These are phyloP conservation scores for Graphium sp. DNA, from an alignment of 2,329 filamentous ascomycete species.

Conservation along the genomic window DNA sequence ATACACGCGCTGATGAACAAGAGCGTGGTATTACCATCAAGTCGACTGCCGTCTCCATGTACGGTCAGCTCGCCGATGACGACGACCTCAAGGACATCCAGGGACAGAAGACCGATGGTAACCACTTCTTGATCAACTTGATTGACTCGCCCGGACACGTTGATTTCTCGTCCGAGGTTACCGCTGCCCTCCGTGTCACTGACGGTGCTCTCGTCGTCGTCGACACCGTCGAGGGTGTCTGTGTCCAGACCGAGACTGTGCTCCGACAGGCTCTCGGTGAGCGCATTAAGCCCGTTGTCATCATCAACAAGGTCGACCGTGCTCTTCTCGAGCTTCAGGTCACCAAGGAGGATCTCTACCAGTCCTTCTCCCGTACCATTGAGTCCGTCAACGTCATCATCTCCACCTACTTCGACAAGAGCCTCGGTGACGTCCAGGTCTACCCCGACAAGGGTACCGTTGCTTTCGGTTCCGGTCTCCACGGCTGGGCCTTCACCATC, in stretches of 20 bases:
- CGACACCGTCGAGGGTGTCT: conserved; percentile 99
- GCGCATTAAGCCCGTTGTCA: conserved; percentile 98
- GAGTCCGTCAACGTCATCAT: conserved; percentile 99
- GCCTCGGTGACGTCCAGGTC: conserved; percentile 94
- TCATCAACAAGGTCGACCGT: conserved; percentile 99
- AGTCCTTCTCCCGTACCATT: conserved; percentile 98
- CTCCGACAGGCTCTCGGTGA: conserved; percentile 97
- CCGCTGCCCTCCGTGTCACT: conserved; percentile 97
- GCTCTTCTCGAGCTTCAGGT: conserved; percentile 98
- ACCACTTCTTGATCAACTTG: conserved; percentile 99
- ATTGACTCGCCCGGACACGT: conserved; percentile 99
- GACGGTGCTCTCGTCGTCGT: conserved; percentile 99
- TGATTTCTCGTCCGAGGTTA: conserved; percentile 99
- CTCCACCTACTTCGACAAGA: conserved; percentile 95
- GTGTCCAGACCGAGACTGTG: conserved; percentile 99
- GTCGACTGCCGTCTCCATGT: conserved; percentile 98
- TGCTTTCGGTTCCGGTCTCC: conserved; percentile 97
- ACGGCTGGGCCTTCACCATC: conserved; percentile 99
- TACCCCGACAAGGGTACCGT: conserved; percentile 96
- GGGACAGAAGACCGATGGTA: conserved; percentile 72
- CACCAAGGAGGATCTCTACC: conserved; percentile 97
- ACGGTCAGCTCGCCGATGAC: conserved; percentile 61
- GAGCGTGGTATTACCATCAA: conserved; percentile 99
- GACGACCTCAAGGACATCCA: conserved; percentile 94
- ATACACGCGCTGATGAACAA: conserved; percentile 95